Percentiles rank a stretch among this genome's conserved stretches.
These are phyloP conservation scores for Epithemia pelagica DNA, from an alignment of 108 stramenopile species.

Conservation along the genomic window DNA sequence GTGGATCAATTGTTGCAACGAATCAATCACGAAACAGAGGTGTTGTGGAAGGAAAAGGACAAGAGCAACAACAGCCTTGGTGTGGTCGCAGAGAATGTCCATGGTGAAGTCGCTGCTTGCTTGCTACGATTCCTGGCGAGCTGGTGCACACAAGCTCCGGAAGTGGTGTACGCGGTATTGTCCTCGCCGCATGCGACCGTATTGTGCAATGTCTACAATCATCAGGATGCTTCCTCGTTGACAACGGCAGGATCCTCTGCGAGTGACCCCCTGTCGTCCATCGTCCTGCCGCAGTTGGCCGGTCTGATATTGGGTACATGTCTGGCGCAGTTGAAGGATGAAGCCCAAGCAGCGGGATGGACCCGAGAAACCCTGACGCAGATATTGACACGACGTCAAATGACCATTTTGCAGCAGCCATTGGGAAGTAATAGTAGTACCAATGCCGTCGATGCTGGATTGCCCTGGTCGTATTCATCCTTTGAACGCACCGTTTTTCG, in stretches of 20 bases:
- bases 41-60: neutral
- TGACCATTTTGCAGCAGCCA: neutral
- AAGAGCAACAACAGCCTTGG: neutral
- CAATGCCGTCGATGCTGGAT: neutral
- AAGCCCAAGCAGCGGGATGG: conserved; percentile 41
- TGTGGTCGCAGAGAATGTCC: neutral
- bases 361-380: conserved; percentile 28
- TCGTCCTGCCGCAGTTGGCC: conserved; percentile 18
- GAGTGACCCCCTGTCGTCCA: neutral
- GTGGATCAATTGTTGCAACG: conserved; percentile 25
- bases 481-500: conserved; percentile 41
- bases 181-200: conserved; percentile 27
- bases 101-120: neutral
- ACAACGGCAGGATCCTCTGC: neutral
- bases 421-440: conserved; percentile 9
- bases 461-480: conserved; percentile 29
- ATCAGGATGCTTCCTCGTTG: neutral
- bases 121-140: conserved; percentile 47
- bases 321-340: conserved; percentile 45
- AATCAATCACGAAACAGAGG: conserved; percentile 9
- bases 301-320: conserved; percentile 59
- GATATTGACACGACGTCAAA: conserved; percentile 15
- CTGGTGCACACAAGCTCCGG: conserved; percentile 53
- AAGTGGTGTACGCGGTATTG: conserved; percentile 46
- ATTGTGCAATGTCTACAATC: conserved; percentile 14